A percentile compares a stretch with the other conserved stretches of the same genome.
These are phyloP conservation scores for Aspergillus steynii DNA, from an alignment of 495 filamentous ascomycete genomes.

Conservation along the genomic window DNA sequence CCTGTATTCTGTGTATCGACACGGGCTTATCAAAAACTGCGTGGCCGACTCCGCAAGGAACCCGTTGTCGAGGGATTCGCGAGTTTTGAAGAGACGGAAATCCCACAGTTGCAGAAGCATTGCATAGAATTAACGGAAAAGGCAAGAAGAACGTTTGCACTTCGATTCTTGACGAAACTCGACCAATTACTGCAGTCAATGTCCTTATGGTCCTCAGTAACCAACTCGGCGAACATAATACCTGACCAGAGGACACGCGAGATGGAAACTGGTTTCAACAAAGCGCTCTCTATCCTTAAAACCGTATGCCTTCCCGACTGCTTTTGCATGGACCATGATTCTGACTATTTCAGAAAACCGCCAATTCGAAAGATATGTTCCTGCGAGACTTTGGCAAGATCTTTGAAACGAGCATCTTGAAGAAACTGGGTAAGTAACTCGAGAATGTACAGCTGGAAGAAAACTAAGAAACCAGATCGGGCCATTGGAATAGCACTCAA, in stretches of 20 bases:
- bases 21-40: slow-evolving; percentile 59
- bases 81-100: slow-evolving; percentile 50
- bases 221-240: slow-evolving; percentile 22
- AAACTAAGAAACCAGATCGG: too few species aligned
- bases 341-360: too few species aligned
- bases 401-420: too few species aligned
- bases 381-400: too few species aligned
- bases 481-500: too few species aligned
- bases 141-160: slow-evolving; percentile 41
- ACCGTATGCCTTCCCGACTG: background rate
- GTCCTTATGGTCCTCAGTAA: slow-evolving; percentile 50
- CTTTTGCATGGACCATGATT: too few species aligned
- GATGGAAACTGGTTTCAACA: slow-evolving; percentile 42
- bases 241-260: slow-evolving; percentile 37
- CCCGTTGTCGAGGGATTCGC: slow-evolving; percentile 47
- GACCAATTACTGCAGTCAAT: slow-evolving; percentile 52
- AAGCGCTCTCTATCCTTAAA: background rate
- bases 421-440: too few species aligned
- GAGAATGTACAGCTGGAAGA: too few species aligned
- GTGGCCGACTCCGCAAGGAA: slow-evolving; percentile 53
- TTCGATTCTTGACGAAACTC: slow-evolving; percentile 49
- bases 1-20: slow-evolving; percentile 64
- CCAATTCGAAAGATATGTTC: too few species aligned
- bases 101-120: slow-evolving; percentile 58
- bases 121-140: slow-evolving; percentile 54